A percentile compares a stretch with the other conserved stretches of the same genome.
Conservation (phyloP, 345 rosid genomes). For the Brassica incana region DNA sequence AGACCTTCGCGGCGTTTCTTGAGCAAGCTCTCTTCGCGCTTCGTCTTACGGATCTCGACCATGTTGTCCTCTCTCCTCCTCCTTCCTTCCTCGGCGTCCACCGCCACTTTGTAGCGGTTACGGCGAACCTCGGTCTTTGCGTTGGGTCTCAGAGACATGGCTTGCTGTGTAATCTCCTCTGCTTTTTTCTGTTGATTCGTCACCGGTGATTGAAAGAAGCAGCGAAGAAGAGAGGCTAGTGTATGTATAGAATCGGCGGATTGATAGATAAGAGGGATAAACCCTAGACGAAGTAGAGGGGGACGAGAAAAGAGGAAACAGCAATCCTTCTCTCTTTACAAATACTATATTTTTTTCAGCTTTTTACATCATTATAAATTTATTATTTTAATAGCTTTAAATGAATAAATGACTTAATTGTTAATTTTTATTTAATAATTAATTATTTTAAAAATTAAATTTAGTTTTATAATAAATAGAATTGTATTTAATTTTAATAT, state of each 20-base stretch:
- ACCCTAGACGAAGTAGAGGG: constrained; percentile 27
- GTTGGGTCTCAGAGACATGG: constrained; percentile 78
- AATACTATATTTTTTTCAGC: not conserved
- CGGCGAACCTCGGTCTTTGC: constrained; percentile 74
- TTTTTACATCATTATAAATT: not conserved
- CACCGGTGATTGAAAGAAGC: not conserved
- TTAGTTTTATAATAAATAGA: too few species aligned
- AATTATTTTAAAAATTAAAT: too few species aligned
- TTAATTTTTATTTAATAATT: too few species aligned
- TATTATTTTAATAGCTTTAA: too few species aligned
- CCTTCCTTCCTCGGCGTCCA: constrained; percentile 83
- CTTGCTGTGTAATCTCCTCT: not conserved
- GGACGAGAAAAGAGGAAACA: constrained; percentile 13
- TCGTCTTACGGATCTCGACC: constrained; percentile 93
- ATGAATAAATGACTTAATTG: too few species aligned
- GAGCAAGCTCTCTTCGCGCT: constrained; percentile 80
- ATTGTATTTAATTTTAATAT: too few species aligned
- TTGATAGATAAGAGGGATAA: constrained; percentile 12
- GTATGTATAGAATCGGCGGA: constrained; percentile 27
- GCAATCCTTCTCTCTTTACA: not conserved
- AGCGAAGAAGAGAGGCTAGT: not conserved
- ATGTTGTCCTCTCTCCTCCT: constrained; percentile 86
- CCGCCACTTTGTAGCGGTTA: constrained; percentile 77
- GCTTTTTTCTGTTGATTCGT: not conserved
- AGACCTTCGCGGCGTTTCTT: constrained; percentile 89